Evolutionary conservation across 352 stramenopile species (phyloP).

Genomic region (Lagenidium sp.): DNA sequence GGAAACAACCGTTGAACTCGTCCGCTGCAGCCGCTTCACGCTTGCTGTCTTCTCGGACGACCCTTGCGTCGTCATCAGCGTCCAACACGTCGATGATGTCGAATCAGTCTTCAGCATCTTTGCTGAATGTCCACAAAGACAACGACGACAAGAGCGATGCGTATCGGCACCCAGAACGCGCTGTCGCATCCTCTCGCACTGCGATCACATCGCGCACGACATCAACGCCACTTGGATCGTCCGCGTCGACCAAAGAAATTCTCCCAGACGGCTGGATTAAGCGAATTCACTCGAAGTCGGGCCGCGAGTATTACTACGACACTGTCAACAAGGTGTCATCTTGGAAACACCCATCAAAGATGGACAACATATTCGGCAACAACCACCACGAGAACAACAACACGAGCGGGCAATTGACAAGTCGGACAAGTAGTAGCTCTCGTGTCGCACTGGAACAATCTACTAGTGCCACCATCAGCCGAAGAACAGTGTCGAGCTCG

Average conservation of each 20-base stretch:
- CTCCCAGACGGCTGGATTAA: constrained; percentile 64
- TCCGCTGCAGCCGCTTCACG: constrained; percentile 1
- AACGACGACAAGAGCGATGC: constrained; percentile 23
- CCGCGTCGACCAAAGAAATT: constrained; percentile 26
- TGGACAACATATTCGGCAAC: constrained; percentile 52
- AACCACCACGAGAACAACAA: constrained; percentile 9
- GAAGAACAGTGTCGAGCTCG: too few species aligned
- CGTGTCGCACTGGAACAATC: constrained; percentile 5
- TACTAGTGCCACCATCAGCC: constrained; percentile 19
- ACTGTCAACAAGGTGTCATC: constrained; percentile 60
- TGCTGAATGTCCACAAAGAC: constrained; percentile 14
- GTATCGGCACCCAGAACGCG: constrained; percentile 20
- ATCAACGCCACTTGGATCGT: constrained; percentile 9
- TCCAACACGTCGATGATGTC: constrained; percentile 1
- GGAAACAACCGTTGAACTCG: constrained; percentile 11
- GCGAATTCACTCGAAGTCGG: constrained; percentile 61
- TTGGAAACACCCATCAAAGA: constrained; percentile 57
- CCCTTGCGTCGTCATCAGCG: constrained; percentile 2
- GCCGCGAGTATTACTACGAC: constrained; percentile 70
- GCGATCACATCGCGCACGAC: background rate
- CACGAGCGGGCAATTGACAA: constrained; percentile 8
- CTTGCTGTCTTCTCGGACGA: constrained; percentile 6
- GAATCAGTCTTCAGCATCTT: constrained; percentile 17
- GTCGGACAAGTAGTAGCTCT: background rate
- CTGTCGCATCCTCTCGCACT: background rate